Base-by-base conservation (phyloP, 805 yeast species). In the Ogataea chonburiensis region DNA sequence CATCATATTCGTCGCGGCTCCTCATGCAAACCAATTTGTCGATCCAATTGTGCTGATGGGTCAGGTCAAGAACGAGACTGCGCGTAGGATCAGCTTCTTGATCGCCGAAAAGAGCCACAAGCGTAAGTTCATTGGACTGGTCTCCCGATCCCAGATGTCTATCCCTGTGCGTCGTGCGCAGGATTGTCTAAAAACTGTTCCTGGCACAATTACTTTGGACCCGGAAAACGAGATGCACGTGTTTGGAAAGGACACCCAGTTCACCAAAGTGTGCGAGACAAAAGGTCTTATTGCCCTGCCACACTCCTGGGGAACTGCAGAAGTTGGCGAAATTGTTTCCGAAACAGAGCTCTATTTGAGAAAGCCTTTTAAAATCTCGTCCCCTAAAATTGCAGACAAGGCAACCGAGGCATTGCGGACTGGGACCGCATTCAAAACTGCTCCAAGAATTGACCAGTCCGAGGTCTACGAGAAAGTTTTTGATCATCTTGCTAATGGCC, bases 81-180 rank as follows among this genome's bases (percentile, higher is more conserved):
- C 62, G 17, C 58, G 78, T 42, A 49, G 81, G 22, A 63, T 75
- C 25, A 70, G 77, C 16, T 75, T 75, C 42, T 58, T 75, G 32
- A 73, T 75, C 36, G 81, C 81, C 12, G 75, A 69, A 28, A 70
- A 71, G 45, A 68, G 77, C 9, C 73, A 70, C 52, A 62, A 63
- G 27, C 63, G 64, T 7, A 46, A 42, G 13, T 72, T 85, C 37
- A 78, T 93, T 45, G 96, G 97, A 3, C 65, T 76, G 24, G 63
- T 93, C 51, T 81, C 96, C 2, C 71, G 81, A 36, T 71, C 81
- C 43, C 86, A 86, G 46, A 70, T 81, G 64, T 70, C 96, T 2
- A 93, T 93, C 46, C 96, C 97, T 4, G 98, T 93, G 1, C 81
- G 77, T 11, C 73, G 98, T 49, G 88, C 96, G 3, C 98, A 93